A percentile compares a stretch with the other conserved stretches of the same genome.
Evolutionary conservation across 2,329 filamentous ascomycete species (phyloP).

Genomic region (Xylariaceae sp.): DNA sequence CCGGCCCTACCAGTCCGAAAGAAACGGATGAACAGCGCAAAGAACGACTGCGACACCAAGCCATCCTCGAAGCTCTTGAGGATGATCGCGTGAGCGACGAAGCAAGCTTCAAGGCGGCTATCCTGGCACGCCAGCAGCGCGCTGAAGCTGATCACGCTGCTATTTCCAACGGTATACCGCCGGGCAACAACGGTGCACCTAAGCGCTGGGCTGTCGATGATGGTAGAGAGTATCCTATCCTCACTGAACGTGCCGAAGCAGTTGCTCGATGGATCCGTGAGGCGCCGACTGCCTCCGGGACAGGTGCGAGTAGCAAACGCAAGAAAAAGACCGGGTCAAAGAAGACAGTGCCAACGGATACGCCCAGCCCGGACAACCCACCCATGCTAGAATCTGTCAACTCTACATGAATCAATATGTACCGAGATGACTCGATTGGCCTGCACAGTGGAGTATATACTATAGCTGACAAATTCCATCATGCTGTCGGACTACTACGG

Average conservation of each 20-base stretch:
- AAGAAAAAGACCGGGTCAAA: slow-evolving; percentile 30
- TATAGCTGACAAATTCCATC: not conserved
- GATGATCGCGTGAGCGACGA: slow-evolving; percentile 67
- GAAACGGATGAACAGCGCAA: slow-evolving; percentile 52
- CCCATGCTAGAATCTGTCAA: slow-evolving; percentile 6
- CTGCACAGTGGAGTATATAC: slow-evolving; percentile 1
- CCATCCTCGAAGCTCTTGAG: slow-evolving; percentile 62
- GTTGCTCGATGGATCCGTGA: slow-evolving; percentile 67
- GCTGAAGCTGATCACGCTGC: slow-evolving; percentile 49
- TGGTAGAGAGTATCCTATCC: slow-evolving; percentile 64
- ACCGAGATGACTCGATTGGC: too few relatives aligned
- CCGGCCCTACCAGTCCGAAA: slow-evolving; percentile 28
- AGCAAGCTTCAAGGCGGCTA: slow-evolving; percentile 59
- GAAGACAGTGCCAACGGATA: slow-evolving; percentile 16
- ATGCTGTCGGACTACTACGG: too few relatives aligned
- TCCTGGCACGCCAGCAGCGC: slow-evolving; percentile 56
- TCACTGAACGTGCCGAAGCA: slow-evolving; percentile 64
- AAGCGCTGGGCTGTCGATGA: slow-evolving; percentile 63
- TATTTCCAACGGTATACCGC: slow-evolving; percentile 16
- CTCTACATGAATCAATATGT: not conserved
- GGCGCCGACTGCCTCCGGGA: slow-evolving; percentile 40
- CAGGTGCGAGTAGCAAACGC: slow-evolving; percentile 28
- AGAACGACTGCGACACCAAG: slow-evolving; percentile 59
- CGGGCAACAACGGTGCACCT: slow-evolving; percentile 22
- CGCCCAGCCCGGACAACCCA: slow-evolving; percentile 7